Conservation (phyloP, 73 alveolate genomes). For the Breviolum minutum region DNA sequence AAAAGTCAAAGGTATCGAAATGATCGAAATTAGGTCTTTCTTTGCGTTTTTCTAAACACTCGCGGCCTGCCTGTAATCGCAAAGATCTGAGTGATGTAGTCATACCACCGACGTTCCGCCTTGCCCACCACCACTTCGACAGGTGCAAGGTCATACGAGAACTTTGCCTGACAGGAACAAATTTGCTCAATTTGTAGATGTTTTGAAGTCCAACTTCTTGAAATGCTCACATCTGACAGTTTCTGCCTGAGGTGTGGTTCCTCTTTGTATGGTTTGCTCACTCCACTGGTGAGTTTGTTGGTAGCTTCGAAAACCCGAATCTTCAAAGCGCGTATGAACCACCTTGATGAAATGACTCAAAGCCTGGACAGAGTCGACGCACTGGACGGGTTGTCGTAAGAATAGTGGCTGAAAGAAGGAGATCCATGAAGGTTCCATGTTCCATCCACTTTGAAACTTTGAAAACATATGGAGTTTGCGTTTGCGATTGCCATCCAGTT, state of each 20-base stretch:
- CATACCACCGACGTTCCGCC: constrained; percentile 90
- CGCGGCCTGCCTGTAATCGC: constrained; percentile 23
- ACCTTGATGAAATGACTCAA: constrained; percentile 92
- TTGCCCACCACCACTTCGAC: constrained; percentile 90
- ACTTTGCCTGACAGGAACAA: constrained; percentile 35
- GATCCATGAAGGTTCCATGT: no score
- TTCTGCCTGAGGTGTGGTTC: constrained; percentile 76
- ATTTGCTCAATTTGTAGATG: neutral
- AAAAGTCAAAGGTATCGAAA: neutral
- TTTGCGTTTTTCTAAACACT: neutral
- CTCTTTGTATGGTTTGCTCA: constrained; percentile 73
- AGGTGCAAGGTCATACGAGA: constrained; percentile 83
- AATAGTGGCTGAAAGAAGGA: no score
- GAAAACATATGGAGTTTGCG: no score
- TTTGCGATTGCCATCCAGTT: no score
- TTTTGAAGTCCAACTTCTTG: neutral
- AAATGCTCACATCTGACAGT: neutral
- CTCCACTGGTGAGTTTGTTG: constrained; percentile 95
- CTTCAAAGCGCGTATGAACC: constrained; percentile 86
- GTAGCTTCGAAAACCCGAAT: constrained; percentile 70
- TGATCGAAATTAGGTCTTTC: neutral
- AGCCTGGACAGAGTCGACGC: no score
- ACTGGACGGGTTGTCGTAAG: no score
- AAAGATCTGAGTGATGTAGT: constrained; percentile 80
- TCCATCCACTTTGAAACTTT: no score